Base-by-base conservation (phyloP, 768 basidiomycete genomes). In the Termitomyces sp. region DNA sequence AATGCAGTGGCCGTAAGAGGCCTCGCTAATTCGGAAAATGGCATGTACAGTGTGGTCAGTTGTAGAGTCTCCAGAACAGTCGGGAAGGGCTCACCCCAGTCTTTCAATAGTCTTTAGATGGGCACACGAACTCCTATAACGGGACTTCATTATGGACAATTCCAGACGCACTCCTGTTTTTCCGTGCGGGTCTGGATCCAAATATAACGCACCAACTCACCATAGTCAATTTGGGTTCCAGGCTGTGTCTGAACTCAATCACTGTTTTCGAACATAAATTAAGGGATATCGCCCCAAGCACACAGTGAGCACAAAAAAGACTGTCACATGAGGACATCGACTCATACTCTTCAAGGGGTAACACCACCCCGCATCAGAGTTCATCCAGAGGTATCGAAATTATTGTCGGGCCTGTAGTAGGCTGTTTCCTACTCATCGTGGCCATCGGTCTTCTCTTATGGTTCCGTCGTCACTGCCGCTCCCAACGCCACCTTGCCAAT, bases 141-240 rank as follows among this genome's bases (percentile, higher is more conserved):
- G 64, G 57, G 55, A 62, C 46, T 24, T 65, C 64, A 6, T 8
- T 47, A 13, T 61, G 58, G 59, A 59, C 45, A 3, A 51, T 62
- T 56, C 62, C 64, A n/a, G 60, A 65, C 36, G 60, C 64, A 45
- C 52, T 65, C 26, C 49, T 65, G 38, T 65, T 56, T 54, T 61
- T 65, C 33, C 55, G 51, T 52, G 61, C 61, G 50, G 64, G 64
- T 18, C 44, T 65, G 11, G 60, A 65, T 49, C 60, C 61, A 20
- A 57, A 47, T 4, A 33, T 38, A 20, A 59, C 51, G 6, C 60
- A 65, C 43, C 33, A 59, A 47, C 59, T 65, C 36, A 61, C 38
- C 54, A 57, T 65, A 38, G 58, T 62, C 24, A 65, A 65, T 30
- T 44, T 61, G 35, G 52, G 57, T 32, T 55, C 57, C 7, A 59